Conservation (phyloP, 208 protist species). For the Blechomonas ayalai region DNA sequence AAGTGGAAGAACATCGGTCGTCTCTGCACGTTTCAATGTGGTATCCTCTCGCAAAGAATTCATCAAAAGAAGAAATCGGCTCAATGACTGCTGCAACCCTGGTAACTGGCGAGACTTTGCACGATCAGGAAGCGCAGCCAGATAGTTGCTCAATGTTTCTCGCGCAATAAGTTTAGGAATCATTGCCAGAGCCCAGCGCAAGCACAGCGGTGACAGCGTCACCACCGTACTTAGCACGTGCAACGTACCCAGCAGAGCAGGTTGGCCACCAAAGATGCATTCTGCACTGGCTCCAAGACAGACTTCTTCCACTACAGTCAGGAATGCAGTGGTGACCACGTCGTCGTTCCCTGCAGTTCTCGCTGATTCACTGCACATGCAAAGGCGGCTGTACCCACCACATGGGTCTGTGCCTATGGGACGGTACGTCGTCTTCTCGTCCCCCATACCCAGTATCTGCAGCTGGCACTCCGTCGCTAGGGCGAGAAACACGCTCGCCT, state of each 20-base stretch:
- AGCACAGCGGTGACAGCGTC: slow-evolving; percentile 33
- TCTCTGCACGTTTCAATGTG: too few species aligned
- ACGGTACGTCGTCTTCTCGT: too few species aligned
- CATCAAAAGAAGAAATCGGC: not conserved
- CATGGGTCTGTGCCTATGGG: too few species aligned
- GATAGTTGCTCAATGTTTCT: too few species aligned
- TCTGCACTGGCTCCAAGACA: slow-evolving; percentile 27
- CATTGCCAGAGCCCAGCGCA: slow-evolving; percentile 21
- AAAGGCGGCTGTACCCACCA: too few species aligned
- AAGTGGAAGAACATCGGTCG: too few species aligned
- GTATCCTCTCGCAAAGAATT: too few species aligned
- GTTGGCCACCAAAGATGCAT: slow-evolving; percentile 33
- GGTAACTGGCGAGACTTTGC: too few species aligned
- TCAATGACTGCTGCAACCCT: not conserved
- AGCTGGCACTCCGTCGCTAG: slow-evolving; percentile 5
- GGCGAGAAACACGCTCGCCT: too few species aligned
- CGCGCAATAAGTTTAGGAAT: slow-evolving; percentile 10
- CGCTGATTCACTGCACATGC: too few species aligned
- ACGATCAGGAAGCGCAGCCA: too few species aligned
- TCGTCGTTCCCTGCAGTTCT: not conserved
- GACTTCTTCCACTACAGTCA: slow-evolving; percentile 26
- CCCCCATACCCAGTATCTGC: too few species aligned
- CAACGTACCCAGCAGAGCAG: slow-evolving; percentile 24
- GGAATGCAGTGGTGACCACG: slow-evolving; percentile 9
- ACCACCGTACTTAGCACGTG: slow-evolving; percentile 17